These are phyloP conservation scores for Calonectria montana DNA, from an alignment of 2,329 filamentous ascomycete species.

Conservation along the genomic window DNA sequence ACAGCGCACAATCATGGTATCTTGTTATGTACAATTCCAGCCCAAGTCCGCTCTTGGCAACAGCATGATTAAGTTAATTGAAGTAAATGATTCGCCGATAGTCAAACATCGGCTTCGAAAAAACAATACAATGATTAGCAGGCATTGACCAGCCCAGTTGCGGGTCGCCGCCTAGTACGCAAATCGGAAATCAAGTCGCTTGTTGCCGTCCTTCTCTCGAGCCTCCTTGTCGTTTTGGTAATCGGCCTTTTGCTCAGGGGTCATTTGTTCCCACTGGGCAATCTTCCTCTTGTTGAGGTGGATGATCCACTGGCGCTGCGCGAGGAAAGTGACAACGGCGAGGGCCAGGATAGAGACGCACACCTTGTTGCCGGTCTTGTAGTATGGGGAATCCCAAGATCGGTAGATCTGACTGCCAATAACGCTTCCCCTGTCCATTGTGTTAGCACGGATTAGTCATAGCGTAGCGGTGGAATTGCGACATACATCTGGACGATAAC, in stretches of 20 bases:
- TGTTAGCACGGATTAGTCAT: slow-evolving; percentile 8
- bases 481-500: slow-evolving; percentile 57
- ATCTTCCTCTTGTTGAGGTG: slow-evolving; percentile 62
- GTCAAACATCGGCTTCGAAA: not conserved
- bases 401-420: slow-evolving; percentile 62
- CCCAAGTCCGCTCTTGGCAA: not conserved
- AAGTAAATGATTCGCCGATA: not conserved
- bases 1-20: not conserved
- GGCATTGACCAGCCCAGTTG: not conserved
- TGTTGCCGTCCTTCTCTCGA: slow-evolving; percentile 60
- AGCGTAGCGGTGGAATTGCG: fast-evolving
- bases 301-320: slow-evolving; percentile 57
- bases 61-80: not conserved
- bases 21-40: not conserved
- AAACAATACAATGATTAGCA: not conserved
- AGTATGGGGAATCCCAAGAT: slow-evolving; percentile 64
- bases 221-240: slow-evolving; percentile 59
- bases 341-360: slow-evolving; percentile 64
- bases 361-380: slow-evolving; percentile 67
- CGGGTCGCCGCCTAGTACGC: slow-evolving; percentile 49
- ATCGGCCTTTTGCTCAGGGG: slow-evolving; percentile 53
- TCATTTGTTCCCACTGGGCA: slow-evolving; percentile 58
- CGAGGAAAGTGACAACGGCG: slow-evolving; percentile 61
- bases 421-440: slow-evolving; percentile 49
- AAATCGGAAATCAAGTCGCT: slow-evolving; percentile 63